Base-by-base conservation (phyloP, 805 yeast genomes). In the Cyberlindnera amylophila region DNA sequence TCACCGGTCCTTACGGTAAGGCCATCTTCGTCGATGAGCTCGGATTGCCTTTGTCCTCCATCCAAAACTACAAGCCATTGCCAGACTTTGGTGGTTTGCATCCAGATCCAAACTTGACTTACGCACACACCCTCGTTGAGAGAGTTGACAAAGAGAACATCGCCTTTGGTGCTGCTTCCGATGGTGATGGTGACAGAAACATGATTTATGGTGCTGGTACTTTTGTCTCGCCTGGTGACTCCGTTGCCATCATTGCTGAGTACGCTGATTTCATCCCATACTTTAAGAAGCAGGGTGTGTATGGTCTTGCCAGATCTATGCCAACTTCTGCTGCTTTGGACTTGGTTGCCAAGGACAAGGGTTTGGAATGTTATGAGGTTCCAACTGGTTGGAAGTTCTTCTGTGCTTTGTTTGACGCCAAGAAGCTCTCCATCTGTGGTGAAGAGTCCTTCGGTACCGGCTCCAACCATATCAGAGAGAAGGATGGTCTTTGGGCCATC, bases 381-480 rank as follows among this genome's bases (percentile, higher is more conserved):
- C 99, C 99, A 42, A 91, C 99, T 15, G 99, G 98, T 28, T 91
- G 99, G 99, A 91, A 91, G 67, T 91, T 91, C 63, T 91, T 91
- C 77, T 90, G 98, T 67, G 91, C 96, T 4, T 70, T 91, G 52
- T 91, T 91, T 58, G 99, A 91, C 62, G 90, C 95, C 31, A 79
- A 87, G 58, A 90, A 89, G 68, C 75, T 91, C 55, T 86, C 96
- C 45, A 91, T 91, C 60, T 91, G 99, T 68, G 99, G 99, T 55
- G 99, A 91, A 67, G 99, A 91, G 69, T 84, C 95, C 24, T 91
- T 91, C 58, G 99, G 99, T 59, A 91, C 99, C 23, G 99, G 99
- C 34, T 89, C 97, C 15, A 85, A 91, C 69, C 99, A 91, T 62
- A 85, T 93, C 52, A 84, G 99, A 63, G 99, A 91, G 66, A 91